Evolutionary conservation across 257 asterid species (phyloP), one percentile per base, ranked within the genome.

Genomic region (Prunella vulgaris): DNA sequence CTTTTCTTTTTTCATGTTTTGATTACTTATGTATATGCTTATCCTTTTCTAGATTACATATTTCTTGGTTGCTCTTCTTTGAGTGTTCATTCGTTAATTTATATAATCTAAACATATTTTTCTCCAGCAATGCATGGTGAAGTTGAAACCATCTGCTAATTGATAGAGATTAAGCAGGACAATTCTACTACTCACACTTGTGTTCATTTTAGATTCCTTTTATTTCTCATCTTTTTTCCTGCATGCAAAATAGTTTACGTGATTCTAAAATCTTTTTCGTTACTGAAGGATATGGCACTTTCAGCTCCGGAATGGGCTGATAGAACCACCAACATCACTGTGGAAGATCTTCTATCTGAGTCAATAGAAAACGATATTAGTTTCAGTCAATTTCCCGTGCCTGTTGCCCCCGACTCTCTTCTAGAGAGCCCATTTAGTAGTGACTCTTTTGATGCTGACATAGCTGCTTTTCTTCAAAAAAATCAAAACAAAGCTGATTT

Each of bases 381-480:
- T 73, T 76, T 82, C 77, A 14, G 76, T 14, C 78, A 80, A 35
- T 82, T 78, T 59, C 70, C 82, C 4, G 37, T 42, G 57, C 82
- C 73, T 24, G 61, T 71, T 69, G 70, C 51, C 73, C 78, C 88
- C 54, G 66, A 79, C 46, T 73, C 71, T 68, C 60, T 79, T 78
- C 86, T 79, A 66, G 92, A 80, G 74, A 76, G 27, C 52, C 84
- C 96, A 17, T 83, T 87, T 65, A 83, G 83, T 80, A 84, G 94
- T 7, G 97, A 92, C 80, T 92, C 97, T 24, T 92, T 92, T 70
- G 97, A 92, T 61, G 95, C 92, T 54, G 97, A 95, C 66, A 89
- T 92, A 76, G 95, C 93, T 62, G 92, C 93, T 70, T 96, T 89
- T 68, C 79, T 89, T 73, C 71, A 72, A 70, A 87, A 87, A 73